Evolutionary conservation across 2,329 filamentous ascomycete species (phyloP).

Genomic region (Clathrospora elynae): DNA sequence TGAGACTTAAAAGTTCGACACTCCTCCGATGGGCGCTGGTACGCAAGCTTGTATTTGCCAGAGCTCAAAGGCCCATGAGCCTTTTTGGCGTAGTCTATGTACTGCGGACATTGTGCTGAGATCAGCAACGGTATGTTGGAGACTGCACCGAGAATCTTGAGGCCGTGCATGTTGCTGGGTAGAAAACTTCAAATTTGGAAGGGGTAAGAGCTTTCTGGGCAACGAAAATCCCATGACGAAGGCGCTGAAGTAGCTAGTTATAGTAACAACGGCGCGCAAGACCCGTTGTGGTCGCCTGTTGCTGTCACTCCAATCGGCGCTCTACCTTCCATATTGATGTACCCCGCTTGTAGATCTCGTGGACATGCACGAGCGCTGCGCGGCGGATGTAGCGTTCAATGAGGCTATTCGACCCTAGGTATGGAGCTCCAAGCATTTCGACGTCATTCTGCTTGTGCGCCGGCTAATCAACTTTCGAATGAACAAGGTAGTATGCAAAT

Average conservation of each 20-base stretch:
- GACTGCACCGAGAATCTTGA: conserved; percentile 19
- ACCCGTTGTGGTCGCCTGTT: conserved; percentile 7
- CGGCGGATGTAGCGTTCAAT: conserved; percentile 31
- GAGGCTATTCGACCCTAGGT: conserved; percentile 23
- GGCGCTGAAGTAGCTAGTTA: neutral
- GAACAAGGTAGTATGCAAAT: conserved; percentile 11
- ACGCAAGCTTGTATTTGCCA: conserved; percentile 54
- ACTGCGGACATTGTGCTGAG: conserved; percentile 52
- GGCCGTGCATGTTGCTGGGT: conserved; percentile 32
- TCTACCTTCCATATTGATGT: conserved; percentile 28
- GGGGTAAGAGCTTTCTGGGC: neutral
- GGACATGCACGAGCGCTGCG: conserved; percentile 19
- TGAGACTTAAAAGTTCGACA: conserved; percentile 56
- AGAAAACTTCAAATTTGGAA: neutral
- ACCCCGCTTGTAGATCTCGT: conserved; percentile 42
- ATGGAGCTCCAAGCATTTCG: conserved; percentile 10
- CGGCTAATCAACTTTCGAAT: conserved; percentile 9
- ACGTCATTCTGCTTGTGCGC: conserved; percentile 29
- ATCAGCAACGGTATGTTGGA: conserved; percentile 30
- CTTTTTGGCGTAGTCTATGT: conserved; percentile 49
- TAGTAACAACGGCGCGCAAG: neutral
- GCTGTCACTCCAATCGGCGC: conserved; percentile 15
- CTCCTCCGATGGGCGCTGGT: conserved; percentile 50
- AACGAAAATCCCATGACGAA: neutral
- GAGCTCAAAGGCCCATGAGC: conserved; percentile 52